Evolutionary conservation across 768 basidiomycete species (phyloP).

Genomic region (Amanita rimosa): DNA sequence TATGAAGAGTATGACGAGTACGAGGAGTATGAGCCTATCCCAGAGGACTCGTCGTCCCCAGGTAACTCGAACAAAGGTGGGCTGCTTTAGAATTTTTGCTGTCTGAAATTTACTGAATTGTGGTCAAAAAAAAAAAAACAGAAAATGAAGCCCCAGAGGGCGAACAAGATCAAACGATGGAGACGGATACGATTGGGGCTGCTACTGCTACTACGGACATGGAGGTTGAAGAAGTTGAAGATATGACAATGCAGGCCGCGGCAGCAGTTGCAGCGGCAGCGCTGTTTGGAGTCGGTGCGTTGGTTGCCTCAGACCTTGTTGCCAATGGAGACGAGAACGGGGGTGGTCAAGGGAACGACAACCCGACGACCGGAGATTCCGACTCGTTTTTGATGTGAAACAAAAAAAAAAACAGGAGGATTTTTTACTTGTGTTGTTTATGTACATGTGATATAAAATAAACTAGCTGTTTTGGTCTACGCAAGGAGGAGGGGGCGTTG

Average conservation of each 20-base stretch:
- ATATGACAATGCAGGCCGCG: background rate
- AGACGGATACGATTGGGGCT: background rate
- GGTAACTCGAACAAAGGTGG: constrained; percentile 7
- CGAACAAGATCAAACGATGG: background rate
- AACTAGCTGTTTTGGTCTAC: background rate
- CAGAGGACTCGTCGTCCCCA: constrained; percentile 1
- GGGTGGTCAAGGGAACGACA: background rate
- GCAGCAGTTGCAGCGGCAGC: background rate
- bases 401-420: too few relatives aligned
- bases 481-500: too few relatives aligned
- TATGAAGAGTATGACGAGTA: constrained; percentile 9
- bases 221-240: background rate
- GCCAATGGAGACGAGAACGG: background rate
- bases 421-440: background rate
- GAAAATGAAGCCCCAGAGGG: constrained; percentile 6
- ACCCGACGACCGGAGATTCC: background rate
- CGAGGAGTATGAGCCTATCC: constrained; percentile 8
- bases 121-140: constrained; percentile 1
- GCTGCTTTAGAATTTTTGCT: background rate
- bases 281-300: background rate
- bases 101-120: too few relatives aligned
- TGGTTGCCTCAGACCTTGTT: background rate
- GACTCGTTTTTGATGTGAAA: background rate
- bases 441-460: background rate
- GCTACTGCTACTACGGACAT: background rate